These are phyloP conservation scores for Heterobasidion parviporum DNA, from an alignment of 1,284 basidiomycete species.

Conservation along the genomic window DNA sequence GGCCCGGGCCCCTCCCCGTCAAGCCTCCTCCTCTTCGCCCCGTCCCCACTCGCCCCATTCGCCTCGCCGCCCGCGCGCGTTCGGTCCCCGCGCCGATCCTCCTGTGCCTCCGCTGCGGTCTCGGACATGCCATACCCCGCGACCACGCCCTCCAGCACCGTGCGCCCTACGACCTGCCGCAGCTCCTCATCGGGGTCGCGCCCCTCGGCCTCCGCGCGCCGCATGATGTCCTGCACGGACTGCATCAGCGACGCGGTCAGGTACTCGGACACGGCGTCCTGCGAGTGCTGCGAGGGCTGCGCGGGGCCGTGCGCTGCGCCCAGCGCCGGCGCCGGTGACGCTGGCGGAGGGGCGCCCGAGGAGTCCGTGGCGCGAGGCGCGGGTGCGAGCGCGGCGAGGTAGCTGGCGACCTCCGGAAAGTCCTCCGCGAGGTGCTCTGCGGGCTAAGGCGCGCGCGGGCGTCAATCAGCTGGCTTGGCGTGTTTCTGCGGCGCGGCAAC, in stretches of 20 bases:
- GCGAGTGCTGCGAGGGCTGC: constrained; percentile 57
- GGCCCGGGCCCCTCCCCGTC: constrained; percentile 5
- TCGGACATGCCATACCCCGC: constrained; percentile 35
- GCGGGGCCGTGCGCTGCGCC: not conserved
- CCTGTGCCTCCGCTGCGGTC: not conserved
- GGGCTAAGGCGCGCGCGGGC: constrained; percentile 37
- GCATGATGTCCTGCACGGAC: constrained; percentile 59
- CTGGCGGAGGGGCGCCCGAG: constrained; percentile 7
- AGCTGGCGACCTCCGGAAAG: constrained; percentile 69
- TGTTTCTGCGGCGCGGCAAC: no score
- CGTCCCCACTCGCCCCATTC: constrained; percentile 11
- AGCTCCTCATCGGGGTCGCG: constrained; percentile 54
- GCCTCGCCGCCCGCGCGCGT: constrained; percentile 1
- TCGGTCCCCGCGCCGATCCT: not conserved
- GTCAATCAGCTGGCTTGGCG: not conserved
- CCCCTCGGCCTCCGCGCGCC: constrained; percentile 54
- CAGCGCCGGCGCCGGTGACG: constrained; percentile 5
- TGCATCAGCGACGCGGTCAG: constrained; percentile 65
- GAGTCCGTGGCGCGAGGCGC: constrained; percentile 6
- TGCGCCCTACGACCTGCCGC: constrained; percentile 43
- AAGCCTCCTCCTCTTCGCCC: constrained; percentile 20
- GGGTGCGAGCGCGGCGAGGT: constrained; percentile 34
- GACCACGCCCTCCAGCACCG: constrained; percentile 53
- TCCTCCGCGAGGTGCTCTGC: constrained; percentile 72
- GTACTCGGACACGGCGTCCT: constrained; percentile 59